Evolutionary conservation across 2,329 filamentous ascomycete species (phyloP), one percentile per base, ranked within the genome.

Genomic region (Taxawa tesnikishii): DNA sequence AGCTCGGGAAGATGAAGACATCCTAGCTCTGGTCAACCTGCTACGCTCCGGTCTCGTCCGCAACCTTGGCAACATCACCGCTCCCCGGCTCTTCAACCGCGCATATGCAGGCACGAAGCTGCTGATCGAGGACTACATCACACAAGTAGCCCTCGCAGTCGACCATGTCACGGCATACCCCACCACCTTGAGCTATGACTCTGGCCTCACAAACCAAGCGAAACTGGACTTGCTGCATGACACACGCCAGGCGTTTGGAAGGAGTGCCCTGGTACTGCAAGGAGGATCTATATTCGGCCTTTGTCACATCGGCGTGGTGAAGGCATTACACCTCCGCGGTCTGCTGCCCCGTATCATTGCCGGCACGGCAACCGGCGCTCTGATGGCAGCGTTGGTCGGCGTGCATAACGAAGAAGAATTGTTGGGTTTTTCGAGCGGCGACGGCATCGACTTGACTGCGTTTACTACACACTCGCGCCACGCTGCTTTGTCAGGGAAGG

Each of bases 231-330:
- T 92, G 35, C 66, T 94, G 32, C 82, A 90, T 46, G 83, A 93
- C 55, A 84, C 84, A 7, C 70, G 87, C 8, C 83, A 90, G 52
- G 83, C 84, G 0, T 92, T 93, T 57, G 88, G 87, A 7, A 70
- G 85, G 42, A 90, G 79, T 34, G 85, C 82, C 1, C 66, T 94
- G 15, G 79, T 94, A 4, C 59, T 94, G 1, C 85, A 94, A 53
- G 87, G 87, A 29, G 87, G 88, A 10, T 82, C 84, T 26, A 88
- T 93, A 36, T 94, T 94, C 47, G 87, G 87, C 2, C 60, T 94
- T 7, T 94, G 83, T 46, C 88, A 94, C 55, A 56, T 94, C 4
- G 87, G 87, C 5, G 84, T 94, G 5, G 82, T 93, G 24, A 93
- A 88, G 51, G 85, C 85, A 2, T 62, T 94, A 25, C 83, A 87